Evolutionary conservation across 768 basidiomycete genomes (phyloP).

Genomic region (Podaxis mareebaensis): DNA sequence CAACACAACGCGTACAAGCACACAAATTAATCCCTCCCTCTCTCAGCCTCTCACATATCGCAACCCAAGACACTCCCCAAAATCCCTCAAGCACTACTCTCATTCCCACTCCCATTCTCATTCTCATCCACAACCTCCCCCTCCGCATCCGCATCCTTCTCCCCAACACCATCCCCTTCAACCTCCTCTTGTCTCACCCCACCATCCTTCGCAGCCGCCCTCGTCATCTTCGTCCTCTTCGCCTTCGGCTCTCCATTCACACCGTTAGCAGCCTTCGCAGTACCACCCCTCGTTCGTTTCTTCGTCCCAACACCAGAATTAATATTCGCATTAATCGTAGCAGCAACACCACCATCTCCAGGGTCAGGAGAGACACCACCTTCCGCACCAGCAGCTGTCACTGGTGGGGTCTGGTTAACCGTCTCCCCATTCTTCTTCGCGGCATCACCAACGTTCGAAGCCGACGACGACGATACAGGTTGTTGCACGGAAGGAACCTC

Average conservation of each 20-base stretch:
- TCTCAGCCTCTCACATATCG: neutral
- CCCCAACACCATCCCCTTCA: constrained; percentile 4
- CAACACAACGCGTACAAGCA: neutral
- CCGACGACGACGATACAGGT: constrained; percentile 13
- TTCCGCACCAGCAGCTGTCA: constrained; percentile 11
- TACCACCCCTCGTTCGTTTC: constrained; percentile 11
- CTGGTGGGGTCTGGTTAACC: constrained; percentile 12
- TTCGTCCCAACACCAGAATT: constrained; percentile 11
- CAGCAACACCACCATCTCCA: constrained; percentile 15
- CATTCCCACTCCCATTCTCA: constrained; percentile 13
- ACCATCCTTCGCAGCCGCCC: neutral
- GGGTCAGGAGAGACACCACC: neutral
- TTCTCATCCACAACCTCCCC: constrained; percentile 15
- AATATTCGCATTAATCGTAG: constrained; percentile 15
- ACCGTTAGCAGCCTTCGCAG: constrained; percentile 9
- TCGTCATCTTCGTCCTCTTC: constrained; percentile 18
- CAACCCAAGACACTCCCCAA: neutral
- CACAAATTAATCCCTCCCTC: neutral
- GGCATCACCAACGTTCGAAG: neutral
- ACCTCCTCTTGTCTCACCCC: constrained; percentile 1
- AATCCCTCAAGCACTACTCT: constrained; percentile 14
- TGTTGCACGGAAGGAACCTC: neutral
- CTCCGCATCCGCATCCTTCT: constrained; percentile 16
- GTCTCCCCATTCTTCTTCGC: constrained; percentile 25
- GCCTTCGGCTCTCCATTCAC: constrained; percentile 16